A percentile compares a stretch with the other conserved stretches of the same genome.
These are phyloP conservation scores for Cyclocybe aegerita DNA, from an alignment of 768 basidiomycete species.

Conservation along the genomic window DNA sequence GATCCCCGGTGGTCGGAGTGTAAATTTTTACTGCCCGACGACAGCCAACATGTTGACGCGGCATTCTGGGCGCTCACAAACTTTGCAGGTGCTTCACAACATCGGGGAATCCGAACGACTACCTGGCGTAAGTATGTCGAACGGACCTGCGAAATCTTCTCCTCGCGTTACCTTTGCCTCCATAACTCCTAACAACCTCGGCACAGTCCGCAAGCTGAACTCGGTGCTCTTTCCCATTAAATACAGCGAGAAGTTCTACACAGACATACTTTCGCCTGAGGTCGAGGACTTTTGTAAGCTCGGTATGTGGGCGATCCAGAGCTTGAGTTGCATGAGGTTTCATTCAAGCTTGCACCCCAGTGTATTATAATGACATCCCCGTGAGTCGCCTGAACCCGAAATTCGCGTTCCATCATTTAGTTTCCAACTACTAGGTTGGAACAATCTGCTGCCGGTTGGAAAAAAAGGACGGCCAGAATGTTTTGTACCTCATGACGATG, in stretches of 20 bases:
- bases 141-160: slow-evolving; percentile 17
- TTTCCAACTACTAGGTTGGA: slow-evolving; percentile 51
- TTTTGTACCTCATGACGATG: slow-evolving; percentile 89
- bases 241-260: slow-evolving; percentile 88
- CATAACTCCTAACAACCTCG: slow-evolving; percentile 80
- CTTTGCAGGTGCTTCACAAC: no score
- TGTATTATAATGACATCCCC: slow-evolving; percentile 92
- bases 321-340: neutral
- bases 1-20: no score
- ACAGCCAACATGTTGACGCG: no score
- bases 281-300: slow-evolving; percentile 88
- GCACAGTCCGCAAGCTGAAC: slow-evolving; percentile 68
- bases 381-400: slow-evolving; percentile 28
- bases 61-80: no score
- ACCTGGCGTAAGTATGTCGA: slow-evolving; percentile 11
- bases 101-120: no score
- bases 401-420: slow-evolving; percentile 12
- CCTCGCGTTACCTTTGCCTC: slow-evolving; percentile 68
- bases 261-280: slow-evolving; percentile 72
- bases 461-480: slow-evolving; percentile 51
- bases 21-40: no score
- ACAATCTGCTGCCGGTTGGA: slow-evolving; percentile 87
- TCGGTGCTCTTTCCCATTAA: slow-evolving; percentile 87
- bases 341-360: slow-evolving; percentile 35
- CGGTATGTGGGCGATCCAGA: slow-evolving; percentile 47